phyloP scores from a whole-genome alignment of 1,284 basidiomycete genomes.

The Rhodotorula mucilaginosa region DNA sequence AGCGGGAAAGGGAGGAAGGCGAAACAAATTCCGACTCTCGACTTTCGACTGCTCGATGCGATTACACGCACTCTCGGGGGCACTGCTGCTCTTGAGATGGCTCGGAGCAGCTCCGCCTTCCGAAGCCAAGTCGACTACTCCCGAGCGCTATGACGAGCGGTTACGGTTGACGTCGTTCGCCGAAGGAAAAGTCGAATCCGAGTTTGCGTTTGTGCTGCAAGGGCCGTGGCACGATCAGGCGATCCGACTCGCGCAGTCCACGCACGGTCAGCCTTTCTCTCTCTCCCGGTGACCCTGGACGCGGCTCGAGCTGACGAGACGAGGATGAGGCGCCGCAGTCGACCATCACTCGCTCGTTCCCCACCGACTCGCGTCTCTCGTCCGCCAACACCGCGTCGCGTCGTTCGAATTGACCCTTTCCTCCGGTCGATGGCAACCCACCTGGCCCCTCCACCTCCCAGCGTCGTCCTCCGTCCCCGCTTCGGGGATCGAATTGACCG shows the following conservation, averaged over 20 bases:
- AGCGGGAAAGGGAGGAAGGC: too few relatives aligned
- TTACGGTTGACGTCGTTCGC: slow-evolving; percentile 69
- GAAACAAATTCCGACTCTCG: too few relatives aligned
- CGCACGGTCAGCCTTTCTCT: slow-evolving; percentile 54
- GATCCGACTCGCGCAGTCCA: slow-evolving; percentile 59
- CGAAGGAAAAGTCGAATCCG: slow-evolving; percentile 78
- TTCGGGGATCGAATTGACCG: slow-evolving; percentile 83
- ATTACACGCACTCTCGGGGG: not conserved
- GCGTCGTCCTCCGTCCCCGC: slow-evolving; percentile 66
- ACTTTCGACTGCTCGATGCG: not conserved
- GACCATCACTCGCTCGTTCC: slow-evolving; percentile 84
- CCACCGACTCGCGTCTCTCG: slow-evolving; percentile 76
- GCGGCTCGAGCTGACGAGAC: too few relatives aligned
- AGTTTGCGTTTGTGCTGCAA: slow-evolving; percentile 75
- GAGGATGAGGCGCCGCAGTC: too few relatives aligned
- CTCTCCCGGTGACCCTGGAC: too few relatives aligned
- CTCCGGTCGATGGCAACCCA: slow-evolving; percentile 35
- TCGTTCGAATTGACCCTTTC: slow-evolving; percentile 69
- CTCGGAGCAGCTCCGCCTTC: not conserved
- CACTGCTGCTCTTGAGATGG: not conserved
- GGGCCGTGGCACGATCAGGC: slow-evolving; percentile 47
- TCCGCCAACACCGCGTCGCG: slow-evolving; percentile 76
- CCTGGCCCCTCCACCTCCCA: slow-evolving; percentile 35
- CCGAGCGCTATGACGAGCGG: slow-evolving; percentile 55
- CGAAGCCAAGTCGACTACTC: too few relatives aligned